These are phyloP conservation scores for Diaporthe sp. DNA, from an alignment of 2,329 filamentous ascomycete species.

Conservation along the genomic window DNA sequence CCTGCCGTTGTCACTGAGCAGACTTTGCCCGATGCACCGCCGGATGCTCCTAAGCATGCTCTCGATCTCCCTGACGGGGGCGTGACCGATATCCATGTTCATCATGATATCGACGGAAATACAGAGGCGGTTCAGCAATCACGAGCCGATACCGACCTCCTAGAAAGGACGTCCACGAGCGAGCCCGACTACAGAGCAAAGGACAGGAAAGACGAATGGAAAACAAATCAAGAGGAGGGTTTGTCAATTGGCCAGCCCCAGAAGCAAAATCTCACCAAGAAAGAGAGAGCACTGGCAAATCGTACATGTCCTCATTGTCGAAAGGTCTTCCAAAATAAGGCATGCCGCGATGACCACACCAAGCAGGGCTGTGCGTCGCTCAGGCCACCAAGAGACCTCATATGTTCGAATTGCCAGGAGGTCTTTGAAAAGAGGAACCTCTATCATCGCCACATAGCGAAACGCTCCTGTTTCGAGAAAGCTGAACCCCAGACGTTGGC, in stretches of 20 bases:
- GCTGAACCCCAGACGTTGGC: not conserved
- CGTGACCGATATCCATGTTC: not conserved
- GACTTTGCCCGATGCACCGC: not conserved
- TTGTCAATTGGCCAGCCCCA: not conserved
- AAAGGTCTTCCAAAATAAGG: not conserved
- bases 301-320: constrained; percentile 17
- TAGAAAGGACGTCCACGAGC: not conserved
- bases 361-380: not conserved
- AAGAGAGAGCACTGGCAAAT: not conserved
- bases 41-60: not conserved
- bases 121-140: not conserved
- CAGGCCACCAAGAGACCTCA: not conserved
- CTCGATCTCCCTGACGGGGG: not conserved
- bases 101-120: not conserved
- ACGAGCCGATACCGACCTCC: not conserved
- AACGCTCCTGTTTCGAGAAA: not conserved
- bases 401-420: not conserved
- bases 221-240: not conserved
- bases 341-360: not conserved
- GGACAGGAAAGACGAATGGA: not conserved
- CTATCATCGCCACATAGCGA: not conserved
- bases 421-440: not conserved
- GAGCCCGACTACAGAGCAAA: constrained; percentile 1
- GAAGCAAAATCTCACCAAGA: not conserved
- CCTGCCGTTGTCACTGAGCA: not conserved